Conservation (phyloP, 208 protist genomes). For the Acanthamoeba castellanii region DNA sequence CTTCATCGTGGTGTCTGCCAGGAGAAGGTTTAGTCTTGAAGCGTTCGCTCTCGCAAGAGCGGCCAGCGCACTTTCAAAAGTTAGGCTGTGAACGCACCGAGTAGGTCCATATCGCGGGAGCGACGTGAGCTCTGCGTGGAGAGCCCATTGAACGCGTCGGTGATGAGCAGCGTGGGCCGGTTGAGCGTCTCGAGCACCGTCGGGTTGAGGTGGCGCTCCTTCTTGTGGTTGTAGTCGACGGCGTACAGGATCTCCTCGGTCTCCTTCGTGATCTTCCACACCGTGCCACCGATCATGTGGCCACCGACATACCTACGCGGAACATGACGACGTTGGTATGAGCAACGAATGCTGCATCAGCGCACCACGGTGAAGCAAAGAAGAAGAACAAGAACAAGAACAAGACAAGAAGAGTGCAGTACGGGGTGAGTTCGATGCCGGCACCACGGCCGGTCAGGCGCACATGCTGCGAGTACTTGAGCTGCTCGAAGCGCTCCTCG, state of each 20-base stretch:
- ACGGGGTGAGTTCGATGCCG: slow-evolving; percentile 83
- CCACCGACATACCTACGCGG: slow-evolving; percentile 77
- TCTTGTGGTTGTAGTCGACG: slow-evolving; percentile 91
- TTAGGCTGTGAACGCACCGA: not conserved
- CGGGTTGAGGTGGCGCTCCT: slow-evolving; percentile 88
- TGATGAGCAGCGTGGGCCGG: slow-evolving; percentile 89
- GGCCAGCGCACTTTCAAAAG: not conserved
- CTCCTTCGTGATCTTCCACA: slow-evolving; percentile 93
- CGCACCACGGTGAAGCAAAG: not conserved
- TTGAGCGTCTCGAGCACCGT: slow-evolving; percentile 83
- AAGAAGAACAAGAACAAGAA: not conserved
- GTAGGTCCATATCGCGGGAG: slow-evolving; percentile 34
- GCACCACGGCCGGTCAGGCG: slow-evolving; percentile 17
- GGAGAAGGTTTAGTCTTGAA: not conserved
- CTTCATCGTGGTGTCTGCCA: slow-evolving; percentile 33
- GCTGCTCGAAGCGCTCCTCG: slow-evolving; percentile 76
- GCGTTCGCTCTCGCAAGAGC: not conserved
- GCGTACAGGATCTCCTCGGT: slow-evolving; percentile 93
- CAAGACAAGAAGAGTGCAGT: not conserved
- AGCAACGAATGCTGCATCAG: too few species aligned
- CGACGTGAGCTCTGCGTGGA: slow-evolving; percentile 67
- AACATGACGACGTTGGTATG: not conserved
- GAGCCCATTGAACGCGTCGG: slow-evolving; percentile 83
- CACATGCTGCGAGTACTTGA: slow-evolving; percentile 86
- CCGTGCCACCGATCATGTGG: slow-evolving; percentile 89